Evolutionary conservation across 140 eudicot genomes (phyloP), one percentile per base, ranked within the genome.

Genomic region (Cichorium intybus): DNA sequence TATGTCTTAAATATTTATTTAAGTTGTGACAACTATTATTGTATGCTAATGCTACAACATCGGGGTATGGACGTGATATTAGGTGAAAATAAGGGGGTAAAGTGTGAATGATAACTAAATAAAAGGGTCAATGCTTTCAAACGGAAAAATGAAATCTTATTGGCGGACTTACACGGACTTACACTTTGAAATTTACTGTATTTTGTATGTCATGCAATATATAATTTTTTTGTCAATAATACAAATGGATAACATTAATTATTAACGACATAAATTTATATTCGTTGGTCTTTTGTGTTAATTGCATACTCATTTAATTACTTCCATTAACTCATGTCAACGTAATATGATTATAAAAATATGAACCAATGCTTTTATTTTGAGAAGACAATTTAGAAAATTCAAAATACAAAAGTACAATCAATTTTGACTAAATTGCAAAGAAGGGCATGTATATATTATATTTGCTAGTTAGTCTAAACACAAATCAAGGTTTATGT

Each of bases 91-190:
- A 69, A 34, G 60, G 67, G 66, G 60, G 23, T 28, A 57, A 58
- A 69, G 51, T 69, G 37, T 47, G 10, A 58, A 28, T 17, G 4
- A 15, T 21, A 18, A 8, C 26, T 29, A 69, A 69, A 2, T 69
- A 11, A 14, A 14, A 43, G 49, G 66, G 49, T 20, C 39, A 57
- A 45, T 54, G 46, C 11, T 21, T 16, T 0, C 4, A 28, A 69
- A 26, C 23, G 28, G 16, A 11, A 43, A 62, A 45, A 15, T 45
- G 10, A 41, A 49, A 27, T 45, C 24, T 63, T 26, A 63, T 59
- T 47, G 68, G 60, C 68, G 67, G 75, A 45, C 43, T 63, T 26
- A 45, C 33, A 18, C 68, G 67, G 75, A 45, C 43, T 63, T 26
- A 45, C 33, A 18, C 45, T 58, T 70, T 58, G 60, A 70, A 59